Base-by-base conservation (phyloP, 768 basidiomycete genomes). In the Mrakia hoshinonis region DNA sequence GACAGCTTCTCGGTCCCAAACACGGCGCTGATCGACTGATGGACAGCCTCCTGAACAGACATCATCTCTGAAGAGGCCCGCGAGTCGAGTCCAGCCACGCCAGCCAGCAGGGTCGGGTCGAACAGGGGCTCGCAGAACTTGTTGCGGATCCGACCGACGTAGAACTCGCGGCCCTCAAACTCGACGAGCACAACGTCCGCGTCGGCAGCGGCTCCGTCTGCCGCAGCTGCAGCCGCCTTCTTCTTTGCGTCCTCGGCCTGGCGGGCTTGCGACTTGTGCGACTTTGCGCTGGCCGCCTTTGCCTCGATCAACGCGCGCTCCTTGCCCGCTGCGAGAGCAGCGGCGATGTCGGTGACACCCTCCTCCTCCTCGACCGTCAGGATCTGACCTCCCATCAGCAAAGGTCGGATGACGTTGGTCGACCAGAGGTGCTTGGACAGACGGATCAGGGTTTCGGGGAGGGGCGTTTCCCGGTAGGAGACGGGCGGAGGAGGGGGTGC, bases 81-180 rank as follows among this genome's bases (percentile, higher is more conserved):
- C 36, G 55, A 46, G 3, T 54, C 68, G 34, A 29, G 20, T 24
- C 34, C 46, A 47, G 29, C 43, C 60, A 54, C 63, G 74, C 73
- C 34, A 71, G 48, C 51, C 70, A 91, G 79, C 51, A 91, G 75
- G 4, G 79, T 81, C 2, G 88, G 87, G 76, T 92, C 87, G 74
- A 92, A 93, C 34, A 96, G 82, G 7, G 92, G 91, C 78, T 95
- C 93, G 78, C 90, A 92, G 80, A 93, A 90, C 49, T 90, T 83
- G 82, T 96, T 92, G 46, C 92, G 84, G 77, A 92, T 91, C 78
- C 89, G 90, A 22, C 92, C 92, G 46, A 95, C 61, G 85, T 85
- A 31, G 86, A 88, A 74, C 86, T 89, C 38, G 85, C 86, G 10
- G 83, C 87, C 49, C 46, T 73, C 43, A 29, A 68, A 60, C 62